Evolutionary conservation across 345 rosid genomes (phyloP), one percentile per base, ranked within the genome.

Genomic region (Dipteronia dyeriana): DNA sequence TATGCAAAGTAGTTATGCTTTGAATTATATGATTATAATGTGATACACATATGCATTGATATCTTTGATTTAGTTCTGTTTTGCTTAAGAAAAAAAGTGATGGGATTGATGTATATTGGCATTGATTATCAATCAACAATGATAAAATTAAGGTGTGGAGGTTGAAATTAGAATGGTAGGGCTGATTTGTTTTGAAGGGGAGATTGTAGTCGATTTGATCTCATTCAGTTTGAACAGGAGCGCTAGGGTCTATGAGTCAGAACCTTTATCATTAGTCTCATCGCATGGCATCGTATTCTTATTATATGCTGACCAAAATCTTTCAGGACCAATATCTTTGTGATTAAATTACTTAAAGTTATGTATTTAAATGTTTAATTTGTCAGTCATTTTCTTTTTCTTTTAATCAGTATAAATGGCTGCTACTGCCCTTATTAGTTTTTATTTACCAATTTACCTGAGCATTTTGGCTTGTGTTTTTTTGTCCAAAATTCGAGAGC

Each of bases 1-100:
- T 63, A 10, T 39, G 23, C 29, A 2, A n/a, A 26, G 22, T 74
- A 47, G 17, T 49, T 63, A 34, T 29, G 31, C 62, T 19, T 62
- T 62, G 13, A 47, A 11, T 25, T 11, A 47, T 45, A 25, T 63
- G 45, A 47, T 25, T 26, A 60, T 59, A 10, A 51, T 17, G 17
- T 63, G 59, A 26, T 43, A 20, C 3, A 45, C 45, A 22, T 43
- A 34, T 17, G 25, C 26, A 31, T 2, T 14, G 56, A 12, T 73
- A 61, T 25, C 13, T 9, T 73, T 62, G 16, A 41, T 73, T 22
- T 61, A 9, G 23, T 41, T 31, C 54, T 22, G 5, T 73, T 54
- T 73, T 61, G 57, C 43, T 22, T 23, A 12, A 43, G 25, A 62
- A 61, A 73, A 62, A 61, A 73, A 7, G 67, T 25, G 39, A 53